Percentiles rank a stretch among this genome's conserved stretches.
Evolutionary conservation across 106 monocot species (phyloP).

Genomic region (Vanilla planifolia): DNA sequence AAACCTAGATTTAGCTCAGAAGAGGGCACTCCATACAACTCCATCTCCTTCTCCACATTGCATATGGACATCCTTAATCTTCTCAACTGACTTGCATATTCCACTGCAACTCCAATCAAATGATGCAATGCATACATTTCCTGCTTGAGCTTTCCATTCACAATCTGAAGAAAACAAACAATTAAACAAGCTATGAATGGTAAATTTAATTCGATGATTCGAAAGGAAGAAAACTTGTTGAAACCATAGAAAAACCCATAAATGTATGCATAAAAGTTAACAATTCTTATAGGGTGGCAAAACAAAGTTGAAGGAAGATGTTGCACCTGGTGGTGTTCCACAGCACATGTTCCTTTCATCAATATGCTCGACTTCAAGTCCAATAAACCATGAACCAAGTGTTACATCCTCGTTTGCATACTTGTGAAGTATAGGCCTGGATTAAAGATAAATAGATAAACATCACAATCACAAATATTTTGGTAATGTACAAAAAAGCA

Average conservation of each 20-base stretch:
- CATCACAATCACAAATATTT: slow-evolving; percentile 1
- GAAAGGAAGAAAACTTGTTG: no score
- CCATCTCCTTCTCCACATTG: slow-evolving; percentile 56
- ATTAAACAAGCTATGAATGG: neutral
- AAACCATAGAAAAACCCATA: neutral
- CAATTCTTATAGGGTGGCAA: neutral
- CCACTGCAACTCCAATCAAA: slow-evolving; percentile 73
- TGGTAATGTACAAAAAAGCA: neutral
- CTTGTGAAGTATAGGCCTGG: slow-evolving; percentile 75
- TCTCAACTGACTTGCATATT: slow-evolving; percentile 56
- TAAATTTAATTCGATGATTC: no score
- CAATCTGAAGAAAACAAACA: slow-evolving; percentile 24
- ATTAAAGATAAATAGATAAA: neutral
- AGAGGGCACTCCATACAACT: slow-evolving; percentile 34
- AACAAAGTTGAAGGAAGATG: neutral
- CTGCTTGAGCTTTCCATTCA: slow-evolving; percentile 60
- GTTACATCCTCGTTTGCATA: slow-evolving; percentile 88
- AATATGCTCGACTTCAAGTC: slow-evolving; percentile 76
- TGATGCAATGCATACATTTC: slow-evolving; percentile 51
- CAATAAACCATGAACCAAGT: slow-evolving; percentile 82
- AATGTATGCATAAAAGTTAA: neutral
- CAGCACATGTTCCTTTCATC: slow-evolving; percentile 79
- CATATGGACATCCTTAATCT: slow-evolving; percentile 43
- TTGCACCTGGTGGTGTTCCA: slow-evolving; percentile 66
- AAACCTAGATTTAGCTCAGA: slow-evolving; percentile 7